Evolutionary conservation across 169 alveolate genomes (phyloP), one percentile per base, ranked within the genome.

Genomic region (Eimeria sp.): DNA sequence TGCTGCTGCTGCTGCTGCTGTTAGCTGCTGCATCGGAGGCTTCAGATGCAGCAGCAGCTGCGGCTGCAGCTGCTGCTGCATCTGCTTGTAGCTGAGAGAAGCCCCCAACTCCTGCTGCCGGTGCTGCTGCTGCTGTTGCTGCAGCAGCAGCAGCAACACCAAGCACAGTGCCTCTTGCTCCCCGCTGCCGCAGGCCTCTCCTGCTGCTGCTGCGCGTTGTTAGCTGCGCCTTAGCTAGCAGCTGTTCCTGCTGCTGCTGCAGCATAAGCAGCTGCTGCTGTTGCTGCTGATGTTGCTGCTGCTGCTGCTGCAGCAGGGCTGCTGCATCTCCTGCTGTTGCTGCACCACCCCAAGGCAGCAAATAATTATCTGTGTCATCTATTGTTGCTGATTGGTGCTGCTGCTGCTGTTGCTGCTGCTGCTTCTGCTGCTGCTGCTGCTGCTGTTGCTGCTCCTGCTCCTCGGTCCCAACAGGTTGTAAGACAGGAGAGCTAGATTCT

Each of bases 191-290:
- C 61, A 84, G 78, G 18, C 78, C 92, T 22, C 67, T 84, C 47
- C 92, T 84, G 92, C 92, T 84, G 92, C 16, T 84, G 92, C 92
- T 84, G 4, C 92, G 30, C 0, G 92, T 84, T 70, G 78, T n/a
- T 25, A 84, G 67, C n/a, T 54, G 92, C 34, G 65, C 47, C 58
- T 78, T 5, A 34, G 45, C 76, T 78, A 84, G 47, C 51, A 84
- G 92, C 92, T 84, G 92, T 78, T 84, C 72, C 61, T 58, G 92
- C 78, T 84, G 92, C 92, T 84, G 92, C 72, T 84, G 92, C 78
- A 49, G 92, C 92, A 54, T 78, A 76, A 27, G 92, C 78, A 13
- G 92, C 92, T 84, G 92, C 92, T 84, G 92, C 61, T 84, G 92
- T 47, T 84, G 92, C 78, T 84, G 92, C 11, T 40, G 91, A n/a